Evolutionary conservation across 495 filamentous ascomycete genomes (phyloP).

Genomic region (Staphylotrichum tortipilum): DNA sequence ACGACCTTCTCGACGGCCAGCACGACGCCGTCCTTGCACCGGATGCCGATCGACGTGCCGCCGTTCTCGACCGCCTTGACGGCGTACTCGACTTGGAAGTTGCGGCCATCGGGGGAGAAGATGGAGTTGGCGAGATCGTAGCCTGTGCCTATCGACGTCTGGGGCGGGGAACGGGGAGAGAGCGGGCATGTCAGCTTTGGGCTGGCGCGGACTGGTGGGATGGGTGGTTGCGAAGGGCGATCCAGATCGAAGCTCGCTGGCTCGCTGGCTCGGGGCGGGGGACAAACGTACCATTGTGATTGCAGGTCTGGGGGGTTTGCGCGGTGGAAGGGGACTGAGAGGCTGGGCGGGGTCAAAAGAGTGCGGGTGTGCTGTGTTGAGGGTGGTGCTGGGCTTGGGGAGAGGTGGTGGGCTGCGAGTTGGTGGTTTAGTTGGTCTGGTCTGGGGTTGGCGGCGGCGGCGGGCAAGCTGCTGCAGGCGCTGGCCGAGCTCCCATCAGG

Average conservation of each 20-base stretch:
- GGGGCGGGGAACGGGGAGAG: conserved; percentile 2
- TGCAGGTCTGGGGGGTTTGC: neutral
- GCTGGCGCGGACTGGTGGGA: no score
- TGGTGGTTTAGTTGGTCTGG: conserved; percentile 8
- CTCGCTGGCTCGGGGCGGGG: no score
- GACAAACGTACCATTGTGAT: conserved; percentile 15
- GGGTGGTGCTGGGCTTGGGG: conserved; percentile 4
- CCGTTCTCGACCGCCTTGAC: conserved; percentile 98
- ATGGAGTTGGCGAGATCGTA: conserved; percentile 99
- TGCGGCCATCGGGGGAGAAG: conserved; percentile 96
- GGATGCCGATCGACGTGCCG: conserved; percentile 90
- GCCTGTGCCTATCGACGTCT: conserved; percentile 99
- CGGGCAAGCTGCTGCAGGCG: no score
- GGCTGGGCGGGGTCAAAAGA: no score
- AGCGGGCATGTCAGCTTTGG: neutral
- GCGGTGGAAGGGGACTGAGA: neutral
- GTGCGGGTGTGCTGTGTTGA: neutral
- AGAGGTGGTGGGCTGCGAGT: conserved; percentile 6
- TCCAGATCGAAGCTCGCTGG: no score
- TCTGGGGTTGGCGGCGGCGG: conserved; percentile 16
- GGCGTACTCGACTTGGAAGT: conserved; percentile 99
- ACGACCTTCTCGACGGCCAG: conserved; percentile 95
- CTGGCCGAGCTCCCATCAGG: conserved; percentile 29
- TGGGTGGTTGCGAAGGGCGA: no score
- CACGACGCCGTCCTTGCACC: conserved; percentile 95